Evolutionary conservation across 129 eudicot species (phyloP).

Genomic region (Centaurea solstitialis): DNA sequence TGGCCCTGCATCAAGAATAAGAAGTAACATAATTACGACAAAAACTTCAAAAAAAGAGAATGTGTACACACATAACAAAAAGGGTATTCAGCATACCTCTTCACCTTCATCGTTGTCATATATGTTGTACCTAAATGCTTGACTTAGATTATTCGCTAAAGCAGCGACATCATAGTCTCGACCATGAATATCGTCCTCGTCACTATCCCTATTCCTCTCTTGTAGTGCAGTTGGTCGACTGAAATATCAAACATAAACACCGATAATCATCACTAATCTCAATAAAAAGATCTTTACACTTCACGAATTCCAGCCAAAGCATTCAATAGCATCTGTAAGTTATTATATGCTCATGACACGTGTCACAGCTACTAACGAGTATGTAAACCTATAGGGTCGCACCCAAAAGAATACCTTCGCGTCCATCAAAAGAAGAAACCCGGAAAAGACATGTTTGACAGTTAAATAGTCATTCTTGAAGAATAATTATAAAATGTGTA

Average conservation of each 20-base stretch:
- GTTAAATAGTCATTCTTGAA: too few species aligned
- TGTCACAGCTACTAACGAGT: too few species aligned
- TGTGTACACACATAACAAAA: neutral
- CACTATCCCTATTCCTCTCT: conserved; percentile 89
- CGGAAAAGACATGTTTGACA: too few species aligned
- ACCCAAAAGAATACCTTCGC: too few species aligned
- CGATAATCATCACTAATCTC: neutral
- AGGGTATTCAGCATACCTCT: conserved; percentile 55
- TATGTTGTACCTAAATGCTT: conserved; percentile 73
- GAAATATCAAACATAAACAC: conserved; percentile 16
- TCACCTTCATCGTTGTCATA: conserved; percentile 76
- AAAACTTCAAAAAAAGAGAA: neutral
- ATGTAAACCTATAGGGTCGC: too few species aligned
- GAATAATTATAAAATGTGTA: neutral
- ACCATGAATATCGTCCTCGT: conserved; percentile 82
- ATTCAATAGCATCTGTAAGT: neutral
- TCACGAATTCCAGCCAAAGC: neutral
- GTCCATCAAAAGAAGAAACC: too few species aligned
- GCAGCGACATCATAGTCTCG: conserved; percentile 97
- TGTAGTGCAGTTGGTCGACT: conserved; percentile 92
- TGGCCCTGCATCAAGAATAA: conserved; percentile 54
- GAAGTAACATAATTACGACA: neutral
- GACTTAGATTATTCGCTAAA: conserved; percentile 85
- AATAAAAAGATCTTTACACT: too few species aligned
- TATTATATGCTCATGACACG: too few species aligned